Conservation (phyloP, 257 asterid species). For the Fraxinus quadrangulata region DNA sequence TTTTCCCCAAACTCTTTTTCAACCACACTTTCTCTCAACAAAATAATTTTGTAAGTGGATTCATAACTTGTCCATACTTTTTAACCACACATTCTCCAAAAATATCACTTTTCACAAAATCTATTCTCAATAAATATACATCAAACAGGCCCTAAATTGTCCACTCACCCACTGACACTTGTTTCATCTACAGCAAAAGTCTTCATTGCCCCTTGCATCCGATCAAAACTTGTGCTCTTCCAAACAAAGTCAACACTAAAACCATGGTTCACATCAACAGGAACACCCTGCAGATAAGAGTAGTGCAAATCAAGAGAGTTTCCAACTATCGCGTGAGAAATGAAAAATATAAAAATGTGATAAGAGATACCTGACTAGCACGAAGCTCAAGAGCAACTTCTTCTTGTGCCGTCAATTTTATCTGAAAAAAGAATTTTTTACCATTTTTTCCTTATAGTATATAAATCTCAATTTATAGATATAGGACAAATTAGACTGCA, state of each 20-base stretch:
- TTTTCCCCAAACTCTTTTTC: too few species aligned
- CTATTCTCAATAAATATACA: too few species aligned
- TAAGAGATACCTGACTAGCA: conserved; percentile 70
- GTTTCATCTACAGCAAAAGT: conserved; percentile 98
- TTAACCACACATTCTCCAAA: too few species aligned
- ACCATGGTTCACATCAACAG: conserved; percentile 89
- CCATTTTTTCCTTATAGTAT: background rate
- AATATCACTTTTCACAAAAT: background rate
- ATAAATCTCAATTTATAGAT: conserved; percentile 1
- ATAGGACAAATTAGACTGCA: background rate
- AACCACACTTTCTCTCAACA: too few species aligned
- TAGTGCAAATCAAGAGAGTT: conserved; percentile 23
- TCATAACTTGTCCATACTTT: too few species aligned
- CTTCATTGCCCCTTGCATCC: conserved; percentile 99
- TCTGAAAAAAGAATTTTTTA: conserved; percentile 42
- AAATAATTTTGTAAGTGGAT: too few species aligned
- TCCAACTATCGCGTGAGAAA: background rate
- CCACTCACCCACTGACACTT: conserved; percentile 94
- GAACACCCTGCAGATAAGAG: conserved; percentile 70
- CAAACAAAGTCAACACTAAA: conserved; percentile 97
- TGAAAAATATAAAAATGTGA: background rate
- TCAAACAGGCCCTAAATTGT: background rate
- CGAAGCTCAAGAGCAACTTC: conserved; percentile 99
- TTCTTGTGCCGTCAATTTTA: conserved; percentile 92
- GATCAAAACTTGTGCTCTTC: conserved; percentile 94